Conservation (phyloP, 2,329 filamentous ascomycete genomes). For the Ophiostoma fasciatum region DNA sequence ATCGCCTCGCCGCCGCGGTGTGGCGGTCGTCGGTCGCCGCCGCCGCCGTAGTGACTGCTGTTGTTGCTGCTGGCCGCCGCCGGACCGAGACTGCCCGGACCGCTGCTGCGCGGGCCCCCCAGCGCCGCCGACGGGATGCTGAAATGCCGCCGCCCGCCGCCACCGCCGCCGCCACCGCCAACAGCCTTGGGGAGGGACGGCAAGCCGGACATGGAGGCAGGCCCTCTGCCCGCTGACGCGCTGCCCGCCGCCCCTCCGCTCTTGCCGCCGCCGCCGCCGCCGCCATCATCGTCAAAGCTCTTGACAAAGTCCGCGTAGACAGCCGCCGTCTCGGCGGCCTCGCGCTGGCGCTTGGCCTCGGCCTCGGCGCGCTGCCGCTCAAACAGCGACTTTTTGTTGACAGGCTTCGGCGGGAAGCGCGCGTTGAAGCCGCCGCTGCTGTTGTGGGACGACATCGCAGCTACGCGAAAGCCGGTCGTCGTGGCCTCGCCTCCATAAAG, state of each 20-base stretch:
- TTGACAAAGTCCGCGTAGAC: conserved; percentile 82
- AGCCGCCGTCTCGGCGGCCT: conserved; percentile 75
- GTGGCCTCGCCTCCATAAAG: too few relatives aligned
- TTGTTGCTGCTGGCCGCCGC: conserved; percentile 21
- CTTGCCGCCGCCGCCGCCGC: conserved; percentile 37
- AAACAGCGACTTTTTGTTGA: conserved; percentile 63
- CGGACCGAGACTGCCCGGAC: conserved; percentile 47
- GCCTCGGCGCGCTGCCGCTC: conserved; percentile 81
- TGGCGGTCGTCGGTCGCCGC: not conserved
- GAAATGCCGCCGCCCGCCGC: conserved; percentile 48
- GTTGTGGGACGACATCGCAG: conserved; percentile 35
- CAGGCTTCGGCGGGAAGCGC: conserved; percentile 21
- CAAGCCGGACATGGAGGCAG: too few relatives aligned
- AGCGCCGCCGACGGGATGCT: conserved; percentile 35
- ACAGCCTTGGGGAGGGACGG: conserved; percentile 18
- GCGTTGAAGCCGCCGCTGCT: conserved; percentile 15
- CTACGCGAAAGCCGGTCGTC: too few relatives aligned
- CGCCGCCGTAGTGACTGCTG: too few relatives aligned
- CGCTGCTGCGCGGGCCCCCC: conserved; percentile 33
- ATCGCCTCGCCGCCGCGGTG: too few relatives aligned
- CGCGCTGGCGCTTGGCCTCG: conserved; percentile 72
- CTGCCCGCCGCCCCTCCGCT: conserved; percentile 18
- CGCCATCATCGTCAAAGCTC: conserved; percentile 51
- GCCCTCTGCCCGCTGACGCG: too few relatives aligned
- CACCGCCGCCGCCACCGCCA: conserved; percentile 10